These are phyloP conservation scores for Pythium scleroteichum DNA, from an alignment of 352 stramenopile species.

Conservation along the genomic window DNA sequence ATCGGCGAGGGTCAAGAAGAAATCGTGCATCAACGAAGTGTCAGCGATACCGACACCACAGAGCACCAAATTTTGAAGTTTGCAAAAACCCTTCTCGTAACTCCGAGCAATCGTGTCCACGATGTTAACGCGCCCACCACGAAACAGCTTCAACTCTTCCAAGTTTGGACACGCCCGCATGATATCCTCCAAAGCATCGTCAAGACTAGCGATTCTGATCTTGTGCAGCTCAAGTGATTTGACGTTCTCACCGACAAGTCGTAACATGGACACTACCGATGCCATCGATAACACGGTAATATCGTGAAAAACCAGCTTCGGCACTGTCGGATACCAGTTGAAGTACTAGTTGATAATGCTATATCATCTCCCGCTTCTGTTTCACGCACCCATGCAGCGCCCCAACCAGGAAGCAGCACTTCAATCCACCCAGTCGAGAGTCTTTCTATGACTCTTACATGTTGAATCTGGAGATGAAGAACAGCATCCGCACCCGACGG, in stretches of 20 bases:
- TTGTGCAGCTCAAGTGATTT: not conserved
- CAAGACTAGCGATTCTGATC: conserved; percentile 3
- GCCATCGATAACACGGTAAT: not conserved
- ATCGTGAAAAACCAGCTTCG: not conserved
- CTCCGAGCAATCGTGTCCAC: not conserved
- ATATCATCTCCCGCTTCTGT: not conserved
- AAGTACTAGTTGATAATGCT: not conserved
- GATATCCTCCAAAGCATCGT: conserved; percentile 2
- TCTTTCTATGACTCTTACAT: not conserved
- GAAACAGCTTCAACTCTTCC: not conserved
- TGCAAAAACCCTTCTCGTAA: not conserved
- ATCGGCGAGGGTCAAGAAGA: not conserved
- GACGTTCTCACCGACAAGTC: conserved; percentile 3
- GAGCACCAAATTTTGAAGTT: not conserved
- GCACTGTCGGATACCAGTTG: not conserved
- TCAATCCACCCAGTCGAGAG: not conserved
- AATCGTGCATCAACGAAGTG: not conserved
- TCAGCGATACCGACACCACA: not conserved
- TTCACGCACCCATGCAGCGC: conserved; percentile 2
- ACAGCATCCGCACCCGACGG: not conserved
- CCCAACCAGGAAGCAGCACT: conserved; percentile 9
- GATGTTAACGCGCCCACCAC: not conserved
- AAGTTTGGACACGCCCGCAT: conserved; percentile 1
- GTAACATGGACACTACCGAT: conserved; percentile 6
- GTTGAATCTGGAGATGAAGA: not conserved